phyloP scores from a whole-genome alignment of 208 protist species.

The Leishmania aethiopica region DNA sequence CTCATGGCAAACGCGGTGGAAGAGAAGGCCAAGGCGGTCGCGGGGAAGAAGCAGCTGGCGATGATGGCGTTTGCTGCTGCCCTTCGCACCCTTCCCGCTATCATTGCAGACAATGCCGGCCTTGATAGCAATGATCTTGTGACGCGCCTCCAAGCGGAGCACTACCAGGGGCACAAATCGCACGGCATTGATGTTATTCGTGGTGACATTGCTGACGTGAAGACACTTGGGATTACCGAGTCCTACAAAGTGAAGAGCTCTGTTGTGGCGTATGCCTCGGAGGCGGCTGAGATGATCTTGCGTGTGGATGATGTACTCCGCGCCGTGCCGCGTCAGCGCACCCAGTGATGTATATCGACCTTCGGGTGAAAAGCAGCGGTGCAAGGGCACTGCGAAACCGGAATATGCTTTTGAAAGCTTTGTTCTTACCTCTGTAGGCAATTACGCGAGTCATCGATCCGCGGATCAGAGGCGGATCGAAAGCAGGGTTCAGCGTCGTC shows the following conservation, averaged over 20 bases:
- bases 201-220: conserved; percentile 95
- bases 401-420: too few relatives aligned
- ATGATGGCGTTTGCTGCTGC: conserved; percentile 98
- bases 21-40: conserved; percentile 87
- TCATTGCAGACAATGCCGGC: conserved; percentile 98
- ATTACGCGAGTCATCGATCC: not conserved
- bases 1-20: conserved; percentile 99
- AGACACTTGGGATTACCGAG: conserved; percentile 97
- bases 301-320: conserved; percentile 99
- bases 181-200: conserved; percentile 95
- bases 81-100: conserved; percentile 95
- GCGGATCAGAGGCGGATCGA: not conserved
- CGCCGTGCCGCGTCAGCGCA: conserved; percentile 93
- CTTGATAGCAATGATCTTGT: conserved; percentile 98
- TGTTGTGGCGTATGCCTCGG: conserved; percentile 96
- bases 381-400: too few relatives aligned
- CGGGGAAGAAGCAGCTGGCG: conserved; percentile 87
- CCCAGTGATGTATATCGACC: conserved; percentile 28
- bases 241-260: conserved; percentile 98
- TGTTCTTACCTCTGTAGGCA: not conserved
- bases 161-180: conserved; percentile 62
- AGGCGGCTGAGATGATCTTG: conserved; percentile 99
- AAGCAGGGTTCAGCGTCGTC: not conserved
- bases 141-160: conserved; percentile 91
- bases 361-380: not conserved